phyloP scores from a whole-genome alignment of 148 eudicot species.

The Dianthus caryophyllus region DNA sequence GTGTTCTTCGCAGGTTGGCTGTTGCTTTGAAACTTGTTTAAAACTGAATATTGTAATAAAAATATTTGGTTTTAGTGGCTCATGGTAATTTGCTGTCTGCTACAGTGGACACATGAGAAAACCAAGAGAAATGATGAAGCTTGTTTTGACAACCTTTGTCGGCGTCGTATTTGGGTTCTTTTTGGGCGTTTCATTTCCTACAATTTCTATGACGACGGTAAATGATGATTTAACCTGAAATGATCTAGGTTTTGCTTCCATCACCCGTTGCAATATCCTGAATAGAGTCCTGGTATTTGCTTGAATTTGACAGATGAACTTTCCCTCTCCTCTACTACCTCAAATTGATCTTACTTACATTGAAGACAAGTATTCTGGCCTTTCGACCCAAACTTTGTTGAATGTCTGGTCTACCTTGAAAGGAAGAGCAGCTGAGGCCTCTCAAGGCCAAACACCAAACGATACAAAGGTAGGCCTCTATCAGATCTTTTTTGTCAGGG shows the following conservation, averaged over 20 bases:
- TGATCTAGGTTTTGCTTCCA: neutral
- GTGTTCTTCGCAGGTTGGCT: conserved; percentile 32
- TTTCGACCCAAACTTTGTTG: conserved; percentile 40
- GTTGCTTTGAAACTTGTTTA: neutral
- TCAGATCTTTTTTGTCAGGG: neutral
- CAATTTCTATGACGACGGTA: conserved; percentile 53
- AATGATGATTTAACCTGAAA: conserved; percentile 5
- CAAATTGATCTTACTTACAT: conserved; percentile 50
- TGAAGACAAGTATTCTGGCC: conserved; percentile 73
- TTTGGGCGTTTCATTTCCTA: conserved; percentile 56
- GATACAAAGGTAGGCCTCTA: conserved; percentile 38
- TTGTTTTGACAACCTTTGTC: conserved; percentile 50
- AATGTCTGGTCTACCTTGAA: conserved; percentile 66
- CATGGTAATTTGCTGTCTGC: neutral
- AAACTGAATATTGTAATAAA: neutral
- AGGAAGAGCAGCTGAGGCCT: conserved; percentile 28
- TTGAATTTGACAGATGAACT: conserved; percentile 38
- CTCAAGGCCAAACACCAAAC: conserved; percentile 20
- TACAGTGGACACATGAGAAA: conserved; percentile 39
- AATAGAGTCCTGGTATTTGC: neutral
- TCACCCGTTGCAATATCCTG: neutral
- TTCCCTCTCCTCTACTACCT: conserved; percentile 44
- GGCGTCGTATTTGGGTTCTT: conserved; percentile 68
- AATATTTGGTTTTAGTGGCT: neutral
- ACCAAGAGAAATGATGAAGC: conserved; percentile 51